Evolutionary conservation across 768 basidiomycete species (phyloP), one percentile per base, ranked within the genome.

Genomic region (button mushroom (Agaricus bisporus)): DNA sequence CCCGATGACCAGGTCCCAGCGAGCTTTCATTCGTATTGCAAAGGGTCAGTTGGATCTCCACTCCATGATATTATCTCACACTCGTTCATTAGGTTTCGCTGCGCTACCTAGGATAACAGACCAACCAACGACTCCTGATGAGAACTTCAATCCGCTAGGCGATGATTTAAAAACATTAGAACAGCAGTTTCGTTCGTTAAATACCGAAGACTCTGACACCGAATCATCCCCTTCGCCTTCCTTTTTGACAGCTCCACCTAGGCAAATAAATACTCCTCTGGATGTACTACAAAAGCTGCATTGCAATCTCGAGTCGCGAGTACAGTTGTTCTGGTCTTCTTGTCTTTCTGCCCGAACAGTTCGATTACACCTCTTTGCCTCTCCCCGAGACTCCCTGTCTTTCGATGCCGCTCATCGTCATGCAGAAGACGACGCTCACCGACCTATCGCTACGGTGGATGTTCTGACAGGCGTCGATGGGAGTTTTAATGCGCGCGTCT

Each of bases 261-360:
- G 58, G 10, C 49, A 61, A 7, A 41, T 61, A 41, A 59, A 63
- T 26, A 43, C 61, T 5, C 54, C 66, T 3, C 50, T 64, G 4
- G 68, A 69, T 2, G 55, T 64, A 25, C 63, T 87, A 15, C 77
- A 73, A 3, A 75, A 78, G 22, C 73, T 86, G 49, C 86, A 93
- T 57, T 73, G 74, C 11, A 95, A 94, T 60, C 75, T 95, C 4
- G 88, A 92, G 63, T 66, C 76, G 5, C 82, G 93, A 0, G 69
- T 95, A 22, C 81, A 79, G 45, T 82, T 85, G 0, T 93, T 95
- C 68, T 94, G 90, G 90, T 79, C 85, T 2, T 82, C 83, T 4
- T 82, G 81, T 0, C 70, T 95, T 0, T 62, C 86, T 9, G 74
- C 80, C 22, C 79, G 91, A 15, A 76, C 68, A 2, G 70, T 94